Percentiles rank a stretch among this genome's conserved stretches.
Conservation (phyloP, 345 rosid species). For the Turritis glabra region DNA sequence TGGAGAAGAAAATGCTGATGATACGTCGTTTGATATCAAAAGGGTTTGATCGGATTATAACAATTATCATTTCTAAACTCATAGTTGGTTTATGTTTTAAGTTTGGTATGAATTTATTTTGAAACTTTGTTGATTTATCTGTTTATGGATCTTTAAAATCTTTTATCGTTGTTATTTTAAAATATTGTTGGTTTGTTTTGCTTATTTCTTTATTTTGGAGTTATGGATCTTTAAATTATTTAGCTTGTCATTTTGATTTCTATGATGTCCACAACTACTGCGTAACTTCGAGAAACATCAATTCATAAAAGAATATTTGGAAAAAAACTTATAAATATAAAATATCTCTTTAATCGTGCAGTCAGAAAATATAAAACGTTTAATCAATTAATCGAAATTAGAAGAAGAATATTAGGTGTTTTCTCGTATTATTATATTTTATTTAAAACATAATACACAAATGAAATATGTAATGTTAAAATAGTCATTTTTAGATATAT, state of each 20-base stretch:
- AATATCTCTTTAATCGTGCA: no score
- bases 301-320: no score
- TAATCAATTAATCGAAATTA: no score
- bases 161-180: background rate
- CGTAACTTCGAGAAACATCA: no score
- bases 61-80: conserved; percentile 1
- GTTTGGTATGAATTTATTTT: background rate
- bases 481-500: no score
- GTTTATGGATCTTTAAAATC: background rate
- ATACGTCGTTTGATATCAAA: background rate
- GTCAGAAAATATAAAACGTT: no score
- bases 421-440: no score
- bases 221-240: background rate
- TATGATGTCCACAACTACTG: background rate
- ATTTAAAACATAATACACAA: no score
- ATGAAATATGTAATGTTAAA: no score
- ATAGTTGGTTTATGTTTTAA: background rate
- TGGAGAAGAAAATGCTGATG: background rate
- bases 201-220: background rate
- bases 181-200: no score
- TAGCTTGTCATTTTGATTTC: background rate
- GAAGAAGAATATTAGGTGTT: no score
- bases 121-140: background rate
- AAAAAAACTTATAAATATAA: no score
- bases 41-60: background rate